A percentile compares a stretch with the other conserved stretches of the same genome.
Conservation (phyloP, 2,329 filamentous ascomycete genomes). For the Aureobasidium sp. region DNA sequence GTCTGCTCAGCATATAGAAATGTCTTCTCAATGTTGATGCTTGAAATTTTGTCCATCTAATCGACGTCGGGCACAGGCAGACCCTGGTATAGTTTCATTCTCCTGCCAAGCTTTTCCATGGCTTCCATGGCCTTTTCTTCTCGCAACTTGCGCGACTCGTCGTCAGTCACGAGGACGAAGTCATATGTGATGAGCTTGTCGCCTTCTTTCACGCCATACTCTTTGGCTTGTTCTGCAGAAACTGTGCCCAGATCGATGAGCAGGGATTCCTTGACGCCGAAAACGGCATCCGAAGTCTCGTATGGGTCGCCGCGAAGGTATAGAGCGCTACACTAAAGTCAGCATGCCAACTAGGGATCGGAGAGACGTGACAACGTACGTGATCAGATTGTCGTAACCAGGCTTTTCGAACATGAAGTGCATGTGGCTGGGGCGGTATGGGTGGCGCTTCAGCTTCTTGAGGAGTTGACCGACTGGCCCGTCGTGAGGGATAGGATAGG, state of each 20-base stretch:
- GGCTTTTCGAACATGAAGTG: conserved; percentile 83
- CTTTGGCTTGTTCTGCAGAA: conserved; percentile 41
- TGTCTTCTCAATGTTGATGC: no score
- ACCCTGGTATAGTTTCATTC: conserved; percentile 66
- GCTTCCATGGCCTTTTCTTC: conserved; percentile 59
- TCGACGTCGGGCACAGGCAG: conserved; percentile 65
- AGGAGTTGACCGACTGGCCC: conserved; percentile 72
- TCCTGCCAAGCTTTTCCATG: conserved; percentile 55
- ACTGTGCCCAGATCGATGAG: conserved; percentile 55
- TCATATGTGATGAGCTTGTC: conserved; percentile 51
- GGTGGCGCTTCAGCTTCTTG: conserved; percentile 58
- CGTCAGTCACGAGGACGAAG: conserved; percentile 66
- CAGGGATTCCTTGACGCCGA: conserved; percentile 75
- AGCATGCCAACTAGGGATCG: neutral
- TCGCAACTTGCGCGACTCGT: conserved; percentile 58
- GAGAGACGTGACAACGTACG: conserved; percentile 45
- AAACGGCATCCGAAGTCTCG: conserved; percentile 75
- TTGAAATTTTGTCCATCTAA: conserved; percentile 21
- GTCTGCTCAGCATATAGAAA: no score
- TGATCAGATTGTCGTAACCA: conserved; percentile 72
- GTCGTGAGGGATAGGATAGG: conserved; percentile 77
- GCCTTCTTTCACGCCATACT: conserved; percentile 56
- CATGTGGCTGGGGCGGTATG: conserved; percentile 68
- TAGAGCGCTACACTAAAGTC: conserved; percentile 48
- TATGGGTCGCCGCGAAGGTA: conserved; percentile 73